These are phyloP conservation scores for Colletotrichum sp. DNA, from an alignment of 2,329 filamentous ascomycete genomes.

Conservation along the genomic window DNA sequence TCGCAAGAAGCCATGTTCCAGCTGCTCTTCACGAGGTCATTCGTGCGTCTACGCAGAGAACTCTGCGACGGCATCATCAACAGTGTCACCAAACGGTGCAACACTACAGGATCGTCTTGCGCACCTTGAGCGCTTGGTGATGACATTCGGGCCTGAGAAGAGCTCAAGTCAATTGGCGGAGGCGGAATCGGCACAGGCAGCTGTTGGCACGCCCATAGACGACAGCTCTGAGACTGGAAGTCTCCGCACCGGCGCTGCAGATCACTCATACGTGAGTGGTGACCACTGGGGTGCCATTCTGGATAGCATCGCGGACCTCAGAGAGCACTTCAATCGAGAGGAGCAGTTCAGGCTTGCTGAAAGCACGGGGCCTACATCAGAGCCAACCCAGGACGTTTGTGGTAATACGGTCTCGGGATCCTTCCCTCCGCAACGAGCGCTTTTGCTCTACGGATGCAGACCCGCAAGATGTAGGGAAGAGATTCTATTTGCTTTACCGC, in stretches of 20 bases:
- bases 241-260: conserved; percentile 29
- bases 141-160: conserved; percentile 15
- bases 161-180: rapidly evolving
- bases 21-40: conserved; percentile 23
- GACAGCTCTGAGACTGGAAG: conserved; percentile 33
- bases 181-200: not conserved
- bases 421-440: not conserved
- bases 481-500: conserved; percentile 37
- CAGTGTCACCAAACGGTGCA: too few relatives aligned
- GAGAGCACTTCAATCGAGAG: conserved; percentile 36
- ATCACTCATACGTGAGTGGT: conserved; percentile 36
- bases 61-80: not conserved
- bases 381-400: not conserved
- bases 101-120: conserved; percentile 25
- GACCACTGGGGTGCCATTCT: conserved; percentile 46
- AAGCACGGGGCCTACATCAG: not conserved
- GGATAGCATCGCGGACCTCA: conserved; percentile 44
- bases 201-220: not conserved
- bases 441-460: not conserved
- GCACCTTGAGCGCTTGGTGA: conserved; percentile 35
- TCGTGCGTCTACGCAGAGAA: conserved; percentile 25
- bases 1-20: conserved; percentile 27
- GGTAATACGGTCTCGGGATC: rapidly evolving
- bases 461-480: conserved; percentile 25
- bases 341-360: not conserved